phyloP scores from a whole-genome alignment of 2,329 filamentous ascomycete genomes.

The Aureobasidium sp. region DNA sequence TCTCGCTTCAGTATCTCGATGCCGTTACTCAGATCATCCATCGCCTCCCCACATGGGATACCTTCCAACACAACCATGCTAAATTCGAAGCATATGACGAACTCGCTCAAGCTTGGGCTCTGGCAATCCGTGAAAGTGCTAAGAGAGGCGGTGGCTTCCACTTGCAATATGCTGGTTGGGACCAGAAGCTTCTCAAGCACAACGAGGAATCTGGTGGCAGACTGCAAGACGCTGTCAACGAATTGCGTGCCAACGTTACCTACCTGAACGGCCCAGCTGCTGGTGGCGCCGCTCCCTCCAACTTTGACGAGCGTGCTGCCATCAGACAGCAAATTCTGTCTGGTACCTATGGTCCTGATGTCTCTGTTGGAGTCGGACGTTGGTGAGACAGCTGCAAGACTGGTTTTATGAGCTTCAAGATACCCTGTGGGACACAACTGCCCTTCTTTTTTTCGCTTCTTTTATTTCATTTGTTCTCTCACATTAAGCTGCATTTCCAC shows the following conservation, averaged over 20 bases:
- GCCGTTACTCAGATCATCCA: constrained; percentile 87
- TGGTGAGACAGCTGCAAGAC: constrained; percentile 36
- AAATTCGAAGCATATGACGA: constrained; percentile 96
- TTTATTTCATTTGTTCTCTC: constrained; percentile 1
- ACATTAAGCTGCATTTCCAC: not conserved
- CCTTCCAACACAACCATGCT: constrained; percentile 77
- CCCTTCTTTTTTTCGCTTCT: constrained; percentile 2
- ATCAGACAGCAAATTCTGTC: constrained; percentile 41
- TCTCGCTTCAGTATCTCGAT: constrained; percentile 80
- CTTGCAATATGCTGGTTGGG: constrained; percentile 85
- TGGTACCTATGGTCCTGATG: constrained; percentile 39
- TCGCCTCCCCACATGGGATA: constrained; percentile 82
- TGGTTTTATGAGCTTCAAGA: constrained; percentile 9
- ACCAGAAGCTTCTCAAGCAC: constrained; percentile 77
- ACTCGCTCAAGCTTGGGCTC: constrained; percentile 84
- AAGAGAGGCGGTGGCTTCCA: constrained; percentile 88
- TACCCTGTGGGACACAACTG: constrained; percentile 2
- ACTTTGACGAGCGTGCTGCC: constrained; percentile 30
- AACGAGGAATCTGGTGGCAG: constrained; percentile 79
- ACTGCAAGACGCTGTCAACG: constrained; percentile 69
- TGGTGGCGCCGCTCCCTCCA: constrained; percentile 17
- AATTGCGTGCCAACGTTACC: constrained; percentile 54
- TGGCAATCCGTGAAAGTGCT: constrained; percentile 82
- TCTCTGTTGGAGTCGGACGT: constrained; percentile 48
- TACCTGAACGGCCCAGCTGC: constrained; percentile 18